Conservation (phyloP, 768 basidiomycete species). For the Pisolithus albus region DNA sequence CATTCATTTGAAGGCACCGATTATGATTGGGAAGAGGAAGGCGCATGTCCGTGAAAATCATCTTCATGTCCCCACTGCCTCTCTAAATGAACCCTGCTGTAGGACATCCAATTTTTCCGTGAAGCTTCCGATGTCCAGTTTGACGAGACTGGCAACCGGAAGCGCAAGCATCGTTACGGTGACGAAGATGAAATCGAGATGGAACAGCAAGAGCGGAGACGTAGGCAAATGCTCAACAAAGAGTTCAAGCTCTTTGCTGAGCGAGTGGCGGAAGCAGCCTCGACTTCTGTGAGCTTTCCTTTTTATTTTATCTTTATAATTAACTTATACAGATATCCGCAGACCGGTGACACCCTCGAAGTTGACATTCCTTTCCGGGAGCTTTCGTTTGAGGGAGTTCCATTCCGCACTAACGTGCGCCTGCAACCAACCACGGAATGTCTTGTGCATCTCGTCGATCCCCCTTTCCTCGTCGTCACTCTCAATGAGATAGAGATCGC, state of each 20-base stretch:
- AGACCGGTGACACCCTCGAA: conserved; percentile 81
- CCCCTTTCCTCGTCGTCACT: conserved; percentile 94
- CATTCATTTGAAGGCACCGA: conserved; percentile 87
- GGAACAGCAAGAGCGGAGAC: conserved; percentile 93
- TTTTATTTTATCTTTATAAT: background rate
- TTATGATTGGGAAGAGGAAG: conserved; percentile 99
- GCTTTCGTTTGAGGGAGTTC: conserved; percentile 94
- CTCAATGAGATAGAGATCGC: conserved; percentile 94
- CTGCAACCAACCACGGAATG: conserved; percentile 96
- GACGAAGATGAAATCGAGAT: conserved; percentile 99
- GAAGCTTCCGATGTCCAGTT: conserved; percentile 97
- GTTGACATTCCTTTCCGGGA: conserved; percentile 97
- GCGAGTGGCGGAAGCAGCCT: conserved; percentile 80
- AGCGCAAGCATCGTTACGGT: conserved; percentile 92
- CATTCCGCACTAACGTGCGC: conserved; percentile 89
- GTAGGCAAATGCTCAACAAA: conserved; percentile 82
- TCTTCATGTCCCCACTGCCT: background rate
- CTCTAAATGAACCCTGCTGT: conserved; percentile 2
- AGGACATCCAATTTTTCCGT: conserved; percentile 98
- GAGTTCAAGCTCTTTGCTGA: conserved; percentile 93
- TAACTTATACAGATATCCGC: conserved; percentile 12
- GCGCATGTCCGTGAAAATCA: conserved; percentile 58
- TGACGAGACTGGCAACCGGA: conserved; percentile 98
- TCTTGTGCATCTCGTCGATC: conserved; percentile 89
- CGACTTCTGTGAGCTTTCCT: conserved; percentile 53